These are phyloP conservation scores for Teratosphaeria zuluensis DNA, from an alignment of 2,329 filamentous ascomycete genomes.

Conservation along the genomic window DNA sequence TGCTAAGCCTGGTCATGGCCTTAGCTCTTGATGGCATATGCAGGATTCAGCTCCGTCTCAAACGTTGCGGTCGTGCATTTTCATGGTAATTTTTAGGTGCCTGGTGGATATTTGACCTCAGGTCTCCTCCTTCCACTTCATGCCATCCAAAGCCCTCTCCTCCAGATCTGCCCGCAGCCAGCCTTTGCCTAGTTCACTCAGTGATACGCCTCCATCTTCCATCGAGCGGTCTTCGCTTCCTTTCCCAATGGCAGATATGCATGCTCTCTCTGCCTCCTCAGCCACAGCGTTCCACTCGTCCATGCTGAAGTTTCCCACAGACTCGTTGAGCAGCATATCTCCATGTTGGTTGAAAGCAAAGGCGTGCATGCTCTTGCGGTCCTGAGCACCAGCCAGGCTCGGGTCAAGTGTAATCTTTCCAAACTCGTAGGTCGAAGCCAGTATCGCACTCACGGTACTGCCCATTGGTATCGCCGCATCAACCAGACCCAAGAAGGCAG, in stretches of 20 bases:
- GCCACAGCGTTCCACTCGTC: constrained; percentile 66
- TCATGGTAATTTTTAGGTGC: neutral
- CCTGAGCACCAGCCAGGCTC: constrained; percentile 50
- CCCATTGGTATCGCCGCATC: constrained; percentile 75
- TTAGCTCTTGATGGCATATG: neutral
- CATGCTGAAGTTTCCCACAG: constrained; percentile 67
- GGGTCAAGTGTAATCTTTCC: constrained; percentile 44
- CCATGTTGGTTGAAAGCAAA: constrained; percentile 68
- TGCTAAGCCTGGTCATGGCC: neutral
- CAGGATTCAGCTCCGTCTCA: neutral
- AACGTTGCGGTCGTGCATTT: too few species aligned
- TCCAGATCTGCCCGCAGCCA: constrained; percentile 33
- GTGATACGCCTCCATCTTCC: constrained; percentile 24
- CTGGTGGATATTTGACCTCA: constrained; percentile 13
- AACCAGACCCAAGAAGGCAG: constrained; percentile 66
- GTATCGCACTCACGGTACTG: constrained; percentile 56
- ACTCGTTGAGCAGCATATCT: constrained; percentile 68
- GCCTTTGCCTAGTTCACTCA: constrained; percentile 16
- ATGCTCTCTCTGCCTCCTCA: constrained; percentile 55
- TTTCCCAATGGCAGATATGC: constrained; percentile 39
- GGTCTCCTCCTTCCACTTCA: constrained; percentile 31
- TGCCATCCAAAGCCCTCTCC: constrained; percentile 30
- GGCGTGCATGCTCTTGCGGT: constrained; percentile 66
- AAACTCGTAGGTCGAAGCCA: constrained; percentile 47
- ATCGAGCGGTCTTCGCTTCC: constrained; percentile 29